Evolutionary conservation across 352 stramenopile species (phyloP), one percentile per base, ranked within the genome.

Genomic region (Globisporangium sylvaticum): DNA sequence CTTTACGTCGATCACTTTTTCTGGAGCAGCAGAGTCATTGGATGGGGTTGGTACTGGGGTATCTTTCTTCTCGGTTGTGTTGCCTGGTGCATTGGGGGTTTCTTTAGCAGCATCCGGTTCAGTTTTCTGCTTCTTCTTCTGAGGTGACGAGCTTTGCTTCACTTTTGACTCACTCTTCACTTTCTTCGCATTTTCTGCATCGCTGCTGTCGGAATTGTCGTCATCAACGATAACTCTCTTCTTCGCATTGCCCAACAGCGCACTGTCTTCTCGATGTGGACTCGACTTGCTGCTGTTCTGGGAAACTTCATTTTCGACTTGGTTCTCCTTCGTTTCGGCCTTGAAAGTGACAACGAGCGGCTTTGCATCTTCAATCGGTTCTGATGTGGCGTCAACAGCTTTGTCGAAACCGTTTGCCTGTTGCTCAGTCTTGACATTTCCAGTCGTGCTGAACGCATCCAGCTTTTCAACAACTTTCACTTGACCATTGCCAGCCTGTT

Each of bases 151-250:
- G 18, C 53, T 39, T 44, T 22, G 48, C 22, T 69, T 66, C 22
- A 56, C 53, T 60, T 61, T 58, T 34, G 31, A 8, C 27, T 58
- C 20, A 20, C 15, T 65, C 58, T 55, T 71, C 31, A 8, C 50
- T 31, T 60, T 67, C 27, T 54, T 44, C 4, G 34, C 32, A 48
- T 25, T 48, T 24, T 77, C 77, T 50, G 53, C 68, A 60, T 84
- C 75, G 29, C 71, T 81, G 68, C 78, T 84, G 50, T 84, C 79
- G 20, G 74, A 81, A 58, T 71, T 79, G 64, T 90, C 81, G 59
- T 90, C 81, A 24, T 88, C 80, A 37, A 90, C 75, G 64, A 90
- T 87, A 56, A 79, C 76, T 58, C 80, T 72, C 57, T 90, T 90
- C 68, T 84, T 89, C 15, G 73, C 69, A 22, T 50, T 50, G 42